Percentiles rank a stretch among this genome's conserved stretches.
These are phyloP conservation scores for Neonectria hederae DNA, from an alignment of 2,329 filamentous ascomycete genomes.

Conservation along the genomic window DNA sequence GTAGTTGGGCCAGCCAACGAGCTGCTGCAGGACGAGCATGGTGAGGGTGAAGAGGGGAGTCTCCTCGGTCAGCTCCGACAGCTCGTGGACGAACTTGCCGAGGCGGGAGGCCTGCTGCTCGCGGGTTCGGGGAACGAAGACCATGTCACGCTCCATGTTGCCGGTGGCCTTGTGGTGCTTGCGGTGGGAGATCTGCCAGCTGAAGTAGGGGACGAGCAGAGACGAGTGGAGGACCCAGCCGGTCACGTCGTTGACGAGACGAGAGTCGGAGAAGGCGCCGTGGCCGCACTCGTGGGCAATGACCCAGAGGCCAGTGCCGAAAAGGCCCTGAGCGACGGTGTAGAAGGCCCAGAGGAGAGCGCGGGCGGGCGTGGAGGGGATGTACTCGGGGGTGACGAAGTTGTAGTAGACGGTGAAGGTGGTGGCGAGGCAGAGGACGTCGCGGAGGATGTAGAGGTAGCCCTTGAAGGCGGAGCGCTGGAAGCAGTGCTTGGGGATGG, in stretches of 20 bases:
- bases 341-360: slow-evolving; percentile 71
- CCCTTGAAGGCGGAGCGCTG: slow-evolving; percentile 82
- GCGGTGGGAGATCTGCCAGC: slow-evolving; percentile 98
- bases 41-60: slow-evolving; percentile 84
- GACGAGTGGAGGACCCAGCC: slow-evolving; percentile 91
- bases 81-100: slow-evolving; percentile 79
- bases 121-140: slow-evolving; percentile 94
- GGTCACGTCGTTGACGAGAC: slow-evolving; percentile 87
- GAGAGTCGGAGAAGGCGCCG: slow-evolving; percentile 94
- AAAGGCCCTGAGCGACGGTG: slow-evolving; percentile 88
- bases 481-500: slow-evolving; percentile 97
- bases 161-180: slow-evolving; percentile 99
- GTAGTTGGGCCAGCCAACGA: slow-evolving; percentile 94
- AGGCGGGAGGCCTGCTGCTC: slow-evolving; percentile 80
- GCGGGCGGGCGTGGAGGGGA: slow-evolving; percentile 76
- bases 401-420: slow-evolving; percentile 92
- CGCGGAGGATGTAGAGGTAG: slow-evolving; percentile 84
- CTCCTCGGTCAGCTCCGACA: slow-evolving; percentile 92
- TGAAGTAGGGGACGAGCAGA: slow-evolving; percentile 96
- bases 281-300: slow-evolving; percentile 98
- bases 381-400: slow-evolving; percentile 84
- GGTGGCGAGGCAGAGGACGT: slow-evolving; percentile 74
- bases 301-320: slow-evolving; percentile 95
- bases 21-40: slow-evolving; percentile 83
- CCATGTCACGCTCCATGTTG: slow-evolving; percentile 98